Evolutionary conservation across 2,329 filamentous ascomycete species (phyloP), one percentile per base, ranked within the genome.

Genomic region (Exophiala dermatitidis): DNA sequence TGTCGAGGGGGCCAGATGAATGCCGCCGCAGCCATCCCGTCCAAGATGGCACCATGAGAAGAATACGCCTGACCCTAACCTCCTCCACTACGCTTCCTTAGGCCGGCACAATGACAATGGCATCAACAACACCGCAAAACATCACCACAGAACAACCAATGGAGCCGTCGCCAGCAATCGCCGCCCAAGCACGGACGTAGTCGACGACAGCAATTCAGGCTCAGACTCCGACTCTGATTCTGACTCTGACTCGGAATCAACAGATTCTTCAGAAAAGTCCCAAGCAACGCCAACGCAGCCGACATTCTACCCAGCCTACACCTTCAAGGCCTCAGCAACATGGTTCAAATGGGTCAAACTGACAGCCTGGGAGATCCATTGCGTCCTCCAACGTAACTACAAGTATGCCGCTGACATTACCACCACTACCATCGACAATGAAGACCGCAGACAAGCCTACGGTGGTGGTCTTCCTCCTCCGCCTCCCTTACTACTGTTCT

Each of bases 321-420:
- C 79, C 71, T 83, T 81, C 66, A 68, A 70, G 44, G 73, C 72
- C 34, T 83, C 82, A 4, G 76, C 77, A n/a, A 84, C 82, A 5
- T 82, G 76, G 67, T 75, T 78, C 68, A 66, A 72, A 64, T 85
- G 82, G 82, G 81, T 82, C 66, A 82, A 82, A 64, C 71, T 85
- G 59, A 76, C 77, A 1, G 72, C 73, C 10, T 69, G 71, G 30
- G 78, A 82, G 66, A 73, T 84, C 37, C 79, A 80, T 43, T 32
- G 54, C 43, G 50, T 48, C 7, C 53, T 63, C 5, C 40, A 54
- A 38, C 44, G 47, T 10, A 50, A 56, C 37, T 29, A 51, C 9
- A 50, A 53, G 26, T 62, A 53, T 49, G 34, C 49, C 50, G 33
- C 48, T 40, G 43, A 59, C 8, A 31, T 57, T 26, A 53, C 54